Evolutionary conservation across 2,329 filamentous ascomycete species (phyloP), one percentile per base, ranked within the genome.

Genomic region (Pseudogymnoascus sp.): DNA sequence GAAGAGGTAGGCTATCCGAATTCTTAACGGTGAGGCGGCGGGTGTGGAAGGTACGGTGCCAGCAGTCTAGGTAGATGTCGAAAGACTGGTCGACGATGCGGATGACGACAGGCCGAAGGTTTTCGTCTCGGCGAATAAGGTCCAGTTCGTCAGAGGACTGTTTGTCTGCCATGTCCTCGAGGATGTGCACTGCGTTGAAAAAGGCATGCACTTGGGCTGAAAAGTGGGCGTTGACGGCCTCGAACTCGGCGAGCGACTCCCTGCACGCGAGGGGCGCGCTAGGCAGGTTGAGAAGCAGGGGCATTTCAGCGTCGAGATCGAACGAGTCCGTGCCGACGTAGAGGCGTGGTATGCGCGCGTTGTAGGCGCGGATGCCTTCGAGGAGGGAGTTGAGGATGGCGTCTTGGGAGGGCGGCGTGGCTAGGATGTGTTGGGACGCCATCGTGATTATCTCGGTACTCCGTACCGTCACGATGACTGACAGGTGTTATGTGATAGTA

Each of bases 121-220:
- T 28, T 62, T 65, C 60, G 23, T 36, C 53, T 37, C n/a, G 37
- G 37, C 63, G 40, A 44, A 63, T 62, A 11, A 67, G 61, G 12
- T 59, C 12, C 36, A 44, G 21, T 4, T 66, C 63, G 59, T 63
- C 61, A 0, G 59, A 14, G 62, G 66, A 59, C 53, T 5, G 28
- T 59, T 59, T 63, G 40, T 62, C 62, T 63, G 64, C 31, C 53
- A 65, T 64, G 28, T 64, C 60, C 60, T 67, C 66, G 63, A 67
- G 61, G 56, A 61, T 31, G 64, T 64, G 62, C 42, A 62, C 38
- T 61, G 62, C 66, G 34, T 63, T 62, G 61, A 69, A 65, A 59
- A 67, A 63, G 23, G 63, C 65, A 42, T 66, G 66, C 10, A 66
- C 28, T 61, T 67, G 61, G 61, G 66, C 62, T 56, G 65, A 69